Evolutionary conservation across 129 eudicot species (phyloP).

Genomic region (Heracleum sosnowskyi): DNA sequence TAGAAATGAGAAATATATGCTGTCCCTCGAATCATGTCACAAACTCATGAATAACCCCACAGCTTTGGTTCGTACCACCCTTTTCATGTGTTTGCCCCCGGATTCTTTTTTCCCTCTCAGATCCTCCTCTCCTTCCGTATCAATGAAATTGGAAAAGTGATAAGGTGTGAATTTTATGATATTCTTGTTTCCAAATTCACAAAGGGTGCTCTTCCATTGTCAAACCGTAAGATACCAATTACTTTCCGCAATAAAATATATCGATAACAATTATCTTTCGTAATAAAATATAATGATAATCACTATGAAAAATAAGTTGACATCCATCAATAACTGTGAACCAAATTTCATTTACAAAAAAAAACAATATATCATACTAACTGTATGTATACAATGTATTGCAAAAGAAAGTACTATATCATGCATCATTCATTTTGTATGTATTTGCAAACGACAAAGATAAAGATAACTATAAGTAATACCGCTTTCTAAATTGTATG

Average conservation of each 20-base stretch:
- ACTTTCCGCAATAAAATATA: too few relatives aligned
- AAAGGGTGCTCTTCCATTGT: too few relatives aligned
- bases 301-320: too few relatives aligned
- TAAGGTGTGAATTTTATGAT: neutral
- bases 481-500: neutral
- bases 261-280: too few relatives aligned
- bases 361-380: neutral
- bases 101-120: neutral
- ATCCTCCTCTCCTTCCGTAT: neutral
- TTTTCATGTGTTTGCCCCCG: neutral
- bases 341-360: too few relatives aligned
- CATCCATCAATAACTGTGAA: too few relatives aligned
- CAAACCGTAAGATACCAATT: too few relatives aligned
- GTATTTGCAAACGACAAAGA: neutral
- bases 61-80: neutral
- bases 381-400: neutral
- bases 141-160: neutral
- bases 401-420: neutral
- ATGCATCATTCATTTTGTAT: conserved; percentile 1
- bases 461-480: neutral
- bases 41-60: neutral
- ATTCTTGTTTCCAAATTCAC: neutral
- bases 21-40: neutral
- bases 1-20: neutral
- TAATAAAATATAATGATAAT: too few relatives aligned